Conservation (phyloP, 208 protist genomes). For the Acanthamoeba healyi region DNA sequence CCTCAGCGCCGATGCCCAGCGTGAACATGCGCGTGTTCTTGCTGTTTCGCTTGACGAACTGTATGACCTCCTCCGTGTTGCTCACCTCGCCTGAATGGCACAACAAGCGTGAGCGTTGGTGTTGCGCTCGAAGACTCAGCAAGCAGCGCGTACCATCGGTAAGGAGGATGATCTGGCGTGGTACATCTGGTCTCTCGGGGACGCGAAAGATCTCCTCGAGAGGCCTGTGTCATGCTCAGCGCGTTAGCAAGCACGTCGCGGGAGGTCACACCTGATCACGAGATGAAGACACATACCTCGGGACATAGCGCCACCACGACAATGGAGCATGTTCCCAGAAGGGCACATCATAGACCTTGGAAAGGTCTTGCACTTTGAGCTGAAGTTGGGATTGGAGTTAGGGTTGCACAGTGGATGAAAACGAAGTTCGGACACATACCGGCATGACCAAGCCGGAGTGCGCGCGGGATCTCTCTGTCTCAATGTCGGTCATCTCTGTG, state of each 20-base stretch:
- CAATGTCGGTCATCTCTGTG: neutral
- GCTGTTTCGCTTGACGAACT: conserved; percentile 12
- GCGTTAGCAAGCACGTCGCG: too few relatives aligned
- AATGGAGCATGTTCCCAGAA: conserved; percentile 27
- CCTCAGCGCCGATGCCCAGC: conserved; percentile 65
- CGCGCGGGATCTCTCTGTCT: neutral
- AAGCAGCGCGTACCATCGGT: conserved; percentile 2
- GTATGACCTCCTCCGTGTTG: conserved; percentile 67
- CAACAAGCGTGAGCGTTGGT: neutral
- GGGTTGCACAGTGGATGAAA: neutral
- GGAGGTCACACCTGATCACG: too few relatives aligned
- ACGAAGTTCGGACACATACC: neutral
- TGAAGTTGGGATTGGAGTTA: neutral
- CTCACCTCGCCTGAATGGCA: neutral
- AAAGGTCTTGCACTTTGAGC: neutral
- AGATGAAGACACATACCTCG: too few relatives aligned
- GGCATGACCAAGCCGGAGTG: neutral
- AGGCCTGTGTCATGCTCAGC: neutral
- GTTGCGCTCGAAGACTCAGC: too few relatives aligned
- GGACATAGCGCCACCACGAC: neutral
- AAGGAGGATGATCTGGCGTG: conserved; percentile 66
- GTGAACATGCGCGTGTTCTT: conserved; percentile 75
- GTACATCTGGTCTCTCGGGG: neutral
- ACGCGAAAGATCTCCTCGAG: conserved; percentile 4
- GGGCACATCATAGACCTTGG: conserved; percentile 5